Percentiles rank a stretch among this genome's conserved stretches.
Conservation (phyloP, 1,284 basidiomycete genomes). For the Vanrija humicola region DNA sequence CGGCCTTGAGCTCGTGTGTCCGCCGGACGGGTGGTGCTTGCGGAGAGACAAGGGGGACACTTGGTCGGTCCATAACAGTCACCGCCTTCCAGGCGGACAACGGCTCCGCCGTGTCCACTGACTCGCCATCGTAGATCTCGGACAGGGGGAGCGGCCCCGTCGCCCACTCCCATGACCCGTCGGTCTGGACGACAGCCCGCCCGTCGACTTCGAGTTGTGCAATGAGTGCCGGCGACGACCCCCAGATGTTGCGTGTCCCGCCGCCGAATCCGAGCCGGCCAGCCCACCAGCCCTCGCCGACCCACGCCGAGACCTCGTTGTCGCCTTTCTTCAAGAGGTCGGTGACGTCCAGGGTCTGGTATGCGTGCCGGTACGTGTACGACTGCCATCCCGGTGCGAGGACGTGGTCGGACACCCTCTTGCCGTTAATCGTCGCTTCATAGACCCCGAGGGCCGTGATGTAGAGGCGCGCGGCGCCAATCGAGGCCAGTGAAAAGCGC, state of each 20-base stretch:
- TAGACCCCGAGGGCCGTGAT: constrained; percentile 42
- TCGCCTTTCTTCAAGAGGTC: constrained; percentile 17
- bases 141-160: constrained; percentile 19
- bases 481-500: constrained; percentile 11
- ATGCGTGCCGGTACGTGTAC: constrained; percentile 35
- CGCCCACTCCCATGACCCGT: constrained; percentile 22
- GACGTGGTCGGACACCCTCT: constrained; percentile 32
- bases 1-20: constrained; percentile 15
- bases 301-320: constrained; percentile 24
- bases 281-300: constrained; percentile 41
- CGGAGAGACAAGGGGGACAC: constrained; percentile 20
- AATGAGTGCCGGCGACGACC: constrained; percentile 23
- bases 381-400: constrained; percentile 42
- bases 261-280: constrained; percentile 22
- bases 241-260: constrained; percentile 28
- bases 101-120: constrained; percentile 18
- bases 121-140: constrained; percentile 40
- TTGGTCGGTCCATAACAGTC: constrained; percentile 15
- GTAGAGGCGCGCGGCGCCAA: constrained; percentile 24
- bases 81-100: neutral
- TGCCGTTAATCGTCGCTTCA: constrained; percentile 34
- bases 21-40: constrained; percentile 34
- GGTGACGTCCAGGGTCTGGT: constrained; percentile 36
- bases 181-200: constrained; percentile 11
- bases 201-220: constrained; percentile 33